These are phyloP conservation scores for Lathyrus oleraceus DNA, from an alignment of 306 rosid genomes.

Conservation along the genomic window DNA sequence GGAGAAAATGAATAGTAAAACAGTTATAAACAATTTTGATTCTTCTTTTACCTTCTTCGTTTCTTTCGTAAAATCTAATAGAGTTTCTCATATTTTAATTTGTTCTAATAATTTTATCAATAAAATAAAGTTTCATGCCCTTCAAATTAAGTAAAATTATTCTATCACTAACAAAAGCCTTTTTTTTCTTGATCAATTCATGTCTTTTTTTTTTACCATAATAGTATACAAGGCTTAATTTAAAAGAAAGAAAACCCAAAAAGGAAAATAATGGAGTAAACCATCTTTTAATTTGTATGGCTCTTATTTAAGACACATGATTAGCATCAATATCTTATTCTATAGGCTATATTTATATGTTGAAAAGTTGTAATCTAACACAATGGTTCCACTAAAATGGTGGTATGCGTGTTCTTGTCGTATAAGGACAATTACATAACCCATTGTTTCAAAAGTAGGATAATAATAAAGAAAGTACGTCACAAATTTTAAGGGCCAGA, in stretches of 20 bases:
- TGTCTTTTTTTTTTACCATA: not conserved
- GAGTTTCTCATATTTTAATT: no score
- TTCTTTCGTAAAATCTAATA: no score
- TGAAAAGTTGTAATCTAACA: slow-evolving; percentile 21
- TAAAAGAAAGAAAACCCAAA: slow-evolving; percentile 5
- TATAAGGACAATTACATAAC: slow-evolving; percentile 31
- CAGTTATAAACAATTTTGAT: no score
- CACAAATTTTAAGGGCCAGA: slow-evolving; percentile 43
- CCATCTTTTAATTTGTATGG: slow-evolving; percentile 3
- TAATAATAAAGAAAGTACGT: slow-evolving; percentile 35
- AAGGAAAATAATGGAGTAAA: not conserved
- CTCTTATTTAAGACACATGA: slow-evolving; percentile 14
- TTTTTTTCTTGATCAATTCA: not conserved
- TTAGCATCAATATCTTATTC: not conserved
- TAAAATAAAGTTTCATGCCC: no score
- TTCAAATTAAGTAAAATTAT: not conserved
- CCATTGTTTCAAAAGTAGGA: slow-evolving; percentile 37
- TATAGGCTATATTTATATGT: slow-evolving; percentile 22
- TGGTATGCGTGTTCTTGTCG: not conserved
- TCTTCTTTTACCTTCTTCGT: no score
- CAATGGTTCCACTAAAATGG: slow-evolving; percentile 26
- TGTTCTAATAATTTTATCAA: no score
- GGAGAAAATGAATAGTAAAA: no score
- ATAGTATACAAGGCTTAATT: not conserved
- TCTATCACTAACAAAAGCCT: not conserved